Base-by-base conservation (phyloP, 495 filamentous ascomycete genomes). In the Xylaria acuta region DNA sequence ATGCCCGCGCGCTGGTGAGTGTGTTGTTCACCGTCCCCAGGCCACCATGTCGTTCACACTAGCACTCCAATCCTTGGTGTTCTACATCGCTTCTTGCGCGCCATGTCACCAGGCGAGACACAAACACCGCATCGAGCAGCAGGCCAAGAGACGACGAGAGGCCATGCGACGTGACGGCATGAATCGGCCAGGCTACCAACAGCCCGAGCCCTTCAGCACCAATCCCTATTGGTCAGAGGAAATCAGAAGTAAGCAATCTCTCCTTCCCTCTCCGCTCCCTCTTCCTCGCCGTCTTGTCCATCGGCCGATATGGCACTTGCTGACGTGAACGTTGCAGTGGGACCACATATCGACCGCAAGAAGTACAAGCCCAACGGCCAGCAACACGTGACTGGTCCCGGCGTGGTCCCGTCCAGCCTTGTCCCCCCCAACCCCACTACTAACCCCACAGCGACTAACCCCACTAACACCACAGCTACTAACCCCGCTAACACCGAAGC, bases 141-240 rank as follows among this genome's bases (percentile, higher is more conserved):
- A 92, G 73, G 90, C 91, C 60, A 88, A 87, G 70, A 80, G 16
- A 25, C 22, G 18, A 5, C 69, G 45, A 32, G 56, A 64, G 22
- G 34, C 49, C 14, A 63, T 34, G 20, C 34, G 36, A 43, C 66
- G 66, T 4, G 66, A 59, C 18, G 18, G 20, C n/a, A 88, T 93
- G 75, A 88, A 94, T 77, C 92, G 92, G 5, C 87, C 90, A 40
- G 82, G 89, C 7, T 96, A 95, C 77, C 85, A 87, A 20, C 94
- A 97, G 74, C 93, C 94, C 3, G 89, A 90, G 34, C 91, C 94
- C 6, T 94, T 92, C 79, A 89, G 88, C 63, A 96, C 93, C 38
- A 97, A 97, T 75, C 89, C 89, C 58, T 93, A 92, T 80, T 97
- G 94, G 94, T 81, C 81, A 9, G 93, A 95, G 73, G 94, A 97